Evolutionary conservation across 192 early-diverging fungal species (phyloP).

Genomic region (Entophlyctis luteolus): DNA sequence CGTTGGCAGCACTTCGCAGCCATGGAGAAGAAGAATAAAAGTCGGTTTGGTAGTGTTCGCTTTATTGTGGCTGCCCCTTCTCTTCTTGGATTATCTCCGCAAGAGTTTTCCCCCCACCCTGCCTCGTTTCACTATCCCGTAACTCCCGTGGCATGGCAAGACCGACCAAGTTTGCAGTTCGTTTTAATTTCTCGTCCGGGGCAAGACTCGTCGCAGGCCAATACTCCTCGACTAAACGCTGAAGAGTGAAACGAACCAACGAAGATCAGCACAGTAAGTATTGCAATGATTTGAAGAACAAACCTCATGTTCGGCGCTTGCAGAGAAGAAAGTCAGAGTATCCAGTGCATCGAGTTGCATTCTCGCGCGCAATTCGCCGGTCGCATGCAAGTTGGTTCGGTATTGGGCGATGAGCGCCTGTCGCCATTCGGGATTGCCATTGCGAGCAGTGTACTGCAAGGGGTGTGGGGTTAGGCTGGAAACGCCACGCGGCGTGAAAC

Average conservation of each 20-base stretch:
- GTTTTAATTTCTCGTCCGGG: neutral
- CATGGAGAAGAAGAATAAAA: too few species aligned
- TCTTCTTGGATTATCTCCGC: neutral
- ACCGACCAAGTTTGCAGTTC: constrained; percentile 9
- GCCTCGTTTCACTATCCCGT: constrained; percentile 7
- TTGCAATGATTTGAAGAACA: neutral
- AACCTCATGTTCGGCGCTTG: constrained; percentile 15
- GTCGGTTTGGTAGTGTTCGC: neutral
- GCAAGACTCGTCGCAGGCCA: constrained; percentile 13
- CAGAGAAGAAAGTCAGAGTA: neutral
- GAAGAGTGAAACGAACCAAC: neutral
- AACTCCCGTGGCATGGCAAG: neutral
- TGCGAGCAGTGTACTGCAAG: constrained; percentile 1
- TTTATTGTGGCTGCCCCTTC: neutral
- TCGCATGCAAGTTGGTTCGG: neutral
- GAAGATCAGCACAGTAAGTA: neutral
- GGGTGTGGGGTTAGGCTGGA: neutral
- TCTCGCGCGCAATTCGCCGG: too few species aligned
- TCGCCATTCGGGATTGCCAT: neutral
- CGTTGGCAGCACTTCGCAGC: neutral
- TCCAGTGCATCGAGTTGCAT: constrained; percentile 10
- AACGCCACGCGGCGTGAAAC: neutral
- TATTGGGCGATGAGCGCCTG: constrained; percentile 5
- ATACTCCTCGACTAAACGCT: constrained; percentile 18
- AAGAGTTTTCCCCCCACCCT: neutral